These are phyloP conservation scores for Vitis hybrid DNA, from an alignment of 177 flowering plant genomes.

Conservation along the genomic window DNA sequence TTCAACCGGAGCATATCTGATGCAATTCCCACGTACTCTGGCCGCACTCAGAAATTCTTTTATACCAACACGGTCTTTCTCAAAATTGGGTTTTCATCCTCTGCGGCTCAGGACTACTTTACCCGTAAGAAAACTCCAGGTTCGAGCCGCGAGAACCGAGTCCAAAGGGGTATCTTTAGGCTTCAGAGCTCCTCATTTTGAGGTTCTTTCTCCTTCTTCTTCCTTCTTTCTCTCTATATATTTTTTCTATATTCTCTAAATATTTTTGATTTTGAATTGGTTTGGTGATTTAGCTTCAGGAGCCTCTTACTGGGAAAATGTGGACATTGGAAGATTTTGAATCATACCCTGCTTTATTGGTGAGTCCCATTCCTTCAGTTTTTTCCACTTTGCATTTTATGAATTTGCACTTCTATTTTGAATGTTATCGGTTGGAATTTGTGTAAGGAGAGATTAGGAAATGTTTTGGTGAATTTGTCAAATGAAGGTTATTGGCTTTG, in stretches of 20 bases:
- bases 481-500: too few relatives aligned
- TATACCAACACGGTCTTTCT: constrained; percentile 10
- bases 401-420: not conserved
- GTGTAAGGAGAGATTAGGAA: too few relatives aligned
- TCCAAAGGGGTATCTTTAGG: constrained; percentile 67
- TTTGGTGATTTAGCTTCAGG: constrained; percentile 48
- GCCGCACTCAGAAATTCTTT: constrained; percentile 9
- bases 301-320: constrained; percentile 84
- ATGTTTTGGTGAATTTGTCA: too few relatives aligned
- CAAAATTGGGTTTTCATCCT: constrained; percentile 20
- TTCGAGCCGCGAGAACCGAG: constrained; percentile 74
- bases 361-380: constrained; percentile 18
- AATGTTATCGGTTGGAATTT: not conserved
- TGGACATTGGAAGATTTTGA: constrained; percentile 89
- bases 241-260: not conserved
- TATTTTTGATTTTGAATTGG: not conserved
- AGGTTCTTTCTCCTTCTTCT: constrained; percentile 41
- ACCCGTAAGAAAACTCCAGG: constrained; percentile 25
- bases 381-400: not conserved
- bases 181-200: constrained; percentile 68
- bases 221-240: not conserved
- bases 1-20: constrained; percentile 7
- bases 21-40: constrained; percentile 14
- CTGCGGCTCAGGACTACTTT: constrained; percentile 22
- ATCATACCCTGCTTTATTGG: constrained; percentile 78